A percentile compares a stretch with the other conserved stretches of the same genome.
These are phyloP conservation scores for Fusarium neocosmosporiellum DNA, from an alignment of 2,329 filamentous ascomycete genomes.

Conservation along the genomic window DNA sequence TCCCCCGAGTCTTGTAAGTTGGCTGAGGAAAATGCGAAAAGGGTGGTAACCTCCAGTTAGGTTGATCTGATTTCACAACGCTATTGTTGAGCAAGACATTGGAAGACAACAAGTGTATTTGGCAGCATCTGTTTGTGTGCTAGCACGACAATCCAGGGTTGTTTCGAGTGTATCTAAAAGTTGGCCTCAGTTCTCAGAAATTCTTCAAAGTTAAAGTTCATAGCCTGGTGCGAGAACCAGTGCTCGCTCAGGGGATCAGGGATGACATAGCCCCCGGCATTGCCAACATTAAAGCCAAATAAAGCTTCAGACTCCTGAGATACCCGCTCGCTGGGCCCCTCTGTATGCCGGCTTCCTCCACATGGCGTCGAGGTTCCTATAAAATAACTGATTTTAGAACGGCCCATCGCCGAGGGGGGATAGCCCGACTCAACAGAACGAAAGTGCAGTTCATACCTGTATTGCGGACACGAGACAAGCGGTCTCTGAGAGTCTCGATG, in stretches of 20 bases:
- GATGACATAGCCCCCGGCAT: neutral
- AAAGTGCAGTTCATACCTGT: neutral
- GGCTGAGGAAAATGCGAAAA: neutral
- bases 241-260: neutral
- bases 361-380: neutral
- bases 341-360: too few relatives aligned
- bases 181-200: neutral
- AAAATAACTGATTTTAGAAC: neutral
- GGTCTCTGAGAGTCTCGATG: neutral
- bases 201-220: neutral
- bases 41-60: neutral
- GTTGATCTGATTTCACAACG: neutral
- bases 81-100: neutral
- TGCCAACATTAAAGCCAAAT: neutral
- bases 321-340: too few relatives aligned
- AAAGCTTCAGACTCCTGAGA: neutral
- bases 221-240: neutral
- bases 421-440: too few relatives aligned
- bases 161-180: neutral
- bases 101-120: neutral
- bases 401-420: neutral
- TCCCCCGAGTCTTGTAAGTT: neutral
- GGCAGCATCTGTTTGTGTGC: neutral
- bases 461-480: neutral
- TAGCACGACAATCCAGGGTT: neutral